These are phyloP conservation scores for Cucumis melo DNA, from an alignment of 306 rosid species.

Conservation along the genomic window DNA sequence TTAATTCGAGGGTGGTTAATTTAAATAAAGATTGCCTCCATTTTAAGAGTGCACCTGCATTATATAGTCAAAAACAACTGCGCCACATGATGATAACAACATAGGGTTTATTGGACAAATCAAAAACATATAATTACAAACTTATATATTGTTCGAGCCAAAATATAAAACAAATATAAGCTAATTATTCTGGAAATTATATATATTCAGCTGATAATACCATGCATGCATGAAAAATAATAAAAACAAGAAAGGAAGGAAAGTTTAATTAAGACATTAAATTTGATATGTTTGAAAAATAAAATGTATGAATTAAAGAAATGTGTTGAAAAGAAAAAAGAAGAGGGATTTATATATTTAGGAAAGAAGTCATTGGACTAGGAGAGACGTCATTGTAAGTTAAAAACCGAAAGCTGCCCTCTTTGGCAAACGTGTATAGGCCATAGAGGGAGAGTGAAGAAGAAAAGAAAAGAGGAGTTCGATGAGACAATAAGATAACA, in stretches of 20 bases:
- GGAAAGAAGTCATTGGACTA: conserved; percentile 18
- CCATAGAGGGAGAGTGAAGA: neutral
- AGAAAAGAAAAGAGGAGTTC: neutral
- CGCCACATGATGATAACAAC: neutral
- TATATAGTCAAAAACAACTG: conserved; percentile 1
- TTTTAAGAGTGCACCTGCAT: neutral
- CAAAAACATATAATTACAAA: neutral
- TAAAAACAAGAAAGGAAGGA: neutral
- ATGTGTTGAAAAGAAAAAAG: too few relatives aligned
- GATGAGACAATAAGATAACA: neutral
- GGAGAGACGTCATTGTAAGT: conserved; percentile 54
- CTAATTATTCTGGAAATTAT: neutral
- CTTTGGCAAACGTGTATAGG: neutral
- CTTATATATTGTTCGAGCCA: neutral
- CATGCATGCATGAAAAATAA: neutral
- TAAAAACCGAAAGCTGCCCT: conserved; percentile 37
- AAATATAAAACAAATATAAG: neutral
- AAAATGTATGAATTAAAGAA: too few relatives aligned
- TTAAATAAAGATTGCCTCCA: conserved; percentile 3
- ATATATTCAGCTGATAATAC: neutral
- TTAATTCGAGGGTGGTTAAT: neutral
- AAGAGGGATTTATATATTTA: neutral
- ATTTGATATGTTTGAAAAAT: too few relatives aligned
- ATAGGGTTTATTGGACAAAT: neutral
- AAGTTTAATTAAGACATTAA: too few relatives aligned